phyloP scores from a whole-genome alignment of 2,329 filamentous ascomycete species.

The Chaetomiaceae sp. region DNA sequence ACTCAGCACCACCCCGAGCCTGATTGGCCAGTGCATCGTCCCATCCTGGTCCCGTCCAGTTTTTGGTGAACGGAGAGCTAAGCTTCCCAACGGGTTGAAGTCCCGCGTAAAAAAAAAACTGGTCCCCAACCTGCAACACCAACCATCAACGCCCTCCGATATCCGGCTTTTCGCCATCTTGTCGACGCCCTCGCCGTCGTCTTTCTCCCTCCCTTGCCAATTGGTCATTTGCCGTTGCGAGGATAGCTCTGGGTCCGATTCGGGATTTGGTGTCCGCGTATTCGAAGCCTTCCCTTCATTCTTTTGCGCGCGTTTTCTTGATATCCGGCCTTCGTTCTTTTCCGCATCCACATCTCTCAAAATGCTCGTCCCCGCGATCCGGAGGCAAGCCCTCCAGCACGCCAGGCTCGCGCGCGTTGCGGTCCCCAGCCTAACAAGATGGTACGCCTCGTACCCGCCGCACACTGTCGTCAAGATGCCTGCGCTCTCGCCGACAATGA shows the following conservation, averaged over 20 bases:
- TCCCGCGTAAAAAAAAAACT: constrained; percentile 25
- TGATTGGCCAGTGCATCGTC: constrained; percentile 14
- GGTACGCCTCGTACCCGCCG: constrained; percentile 79
- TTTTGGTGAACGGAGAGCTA: constrained; percentile 23
- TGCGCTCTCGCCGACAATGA: constrained; percentile 96
- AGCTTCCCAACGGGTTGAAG: constrained; percentile 26
- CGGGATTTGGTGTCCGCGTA: constrained; percentile 7
- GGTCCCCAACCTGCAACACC: constrained; percentile 21
- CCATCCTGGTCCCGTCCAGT: constrained; percentile 16
- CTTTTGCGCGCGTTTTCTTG: constrained; percentile 17
- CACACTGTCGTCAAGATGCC: constrained; percentile 98
- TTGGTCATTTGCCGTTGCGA: constrained; percentile 13
- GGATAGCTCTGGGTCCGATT: neutral
- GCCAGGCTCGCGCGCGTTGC: constrained; percentile 45
- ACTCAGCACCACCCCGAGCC: constrained; percentile 19
- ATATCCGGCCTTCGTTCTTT: constrained; percentile 16
- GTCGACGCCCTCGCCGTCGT: constrained; percentile 11
- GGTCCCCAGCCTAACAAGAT: constrained; percentile 52
- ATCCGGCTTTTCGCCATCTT: constrained; percentile 15
- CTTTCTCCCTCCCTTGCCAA: constrained; percentile 15
- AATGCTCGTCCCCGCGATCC: constrained; percentile 59
- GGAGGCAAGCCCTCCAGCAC: constrained; percentile 55
- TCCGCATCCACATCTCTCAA: constrained; percentile 28
- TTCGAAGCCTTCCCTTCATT: constrained; percentile 18
- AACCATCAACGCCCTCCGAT: constrained; percentile 20